Conservation (phyloP, 306 rosid species). For the Lathyrus tuberosus region DNA sequence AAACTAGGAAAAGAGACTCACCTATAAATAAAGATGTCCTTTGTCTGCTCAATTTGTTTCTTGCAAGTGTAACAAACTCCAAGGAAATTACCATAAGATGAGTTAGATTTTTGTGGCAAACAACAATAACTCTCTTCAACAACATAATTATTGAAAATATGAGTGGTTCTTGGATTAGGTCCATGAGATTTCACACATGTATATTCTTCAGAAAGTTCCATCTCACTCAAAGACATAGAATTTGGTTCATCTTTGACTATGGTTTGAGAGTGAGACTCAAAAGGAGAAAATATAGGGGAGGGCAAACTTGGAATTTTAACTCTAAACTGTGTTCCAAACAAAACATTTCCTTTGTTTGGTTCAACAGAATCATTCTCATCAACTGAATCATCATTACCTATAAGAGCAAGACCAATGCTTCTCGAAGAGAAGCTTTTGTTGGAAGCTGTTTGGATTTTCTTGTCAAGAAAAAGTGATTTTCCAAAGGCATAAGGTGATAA, state of each 20-base stretch:
- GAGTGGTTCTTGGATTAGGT: conserved; percentile 78
- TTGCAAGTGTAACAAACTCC: conserved; percentile 88
- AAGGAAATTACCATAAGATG: conserved; percentile 57
- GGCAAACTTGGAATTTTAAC: conserved; percentile 62
- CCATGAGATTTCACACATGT: conserved; percentile 86
- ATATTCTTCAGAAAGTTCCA: conserved; percentile 88
- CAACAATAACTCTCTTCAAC: conserved; percentile 55
- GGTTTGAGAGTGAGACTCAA: background rate
- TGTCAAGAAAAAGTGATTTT: conserved; percentile 46
- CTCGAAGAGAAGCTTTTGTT: conserved; percentile 43
- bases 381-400: conserved; percentile 48
- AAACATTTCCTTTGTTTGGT: conserved; percentile 47
- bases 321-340: conserved; percentile 64
- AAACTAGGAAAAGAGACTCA: conserved; percentile 15
- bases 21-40: conserved; percentile 90
- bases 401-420: conserved; percentile 72
- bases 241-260: conserved; percentile 23
- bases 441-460: conserved; percentile 18
- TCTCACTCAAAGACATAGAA: conserved; percentile 61
- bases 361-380: conserved; percentile 37
- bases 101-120: conserved; percentile 36
- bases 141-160: conserved; percentile 74
- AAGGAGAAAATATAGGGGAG: conserved; percentile 31
- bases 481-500: conserved; percentile 43
- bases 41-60: conserved; percentile 73